phyloP scores from a whole-genome alignment of 176 grass and related monocot species.

The Juncus inflexus region DNA sequence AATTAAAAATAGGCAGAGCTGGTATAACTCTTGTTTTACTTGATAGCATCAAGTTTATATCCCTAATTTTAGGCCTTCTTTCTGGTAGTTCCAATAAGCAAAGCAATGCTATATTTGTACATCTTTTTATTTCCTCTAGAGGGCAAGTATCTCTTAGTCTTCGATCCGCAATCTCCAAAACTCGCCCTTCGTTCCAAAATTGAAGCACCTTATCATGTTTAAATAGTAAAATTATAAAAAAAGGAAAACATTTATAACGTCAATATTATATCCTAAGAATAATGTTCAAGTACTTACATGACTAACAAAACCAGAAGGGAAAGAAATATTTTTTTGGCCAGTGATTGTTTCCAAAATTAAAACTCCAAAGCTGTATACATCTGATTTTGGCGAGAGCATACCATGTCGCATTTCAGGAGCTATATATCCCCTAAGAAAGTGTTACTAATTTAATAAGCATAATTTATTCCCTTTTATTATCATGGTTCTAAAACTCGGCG shows the following conservation, averaged over 20 bases:
- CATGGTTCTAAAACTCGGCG: too few species aligned
- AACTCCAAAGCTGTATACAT: slow-evolving; percentile 10
- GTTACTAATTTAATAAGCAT: not conserved
- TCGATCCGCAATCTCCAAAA: not conserved
- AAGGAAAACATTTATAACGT: too few species aligned
- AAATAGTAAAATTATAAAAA: too few species aligned
- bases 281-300: not conserved
- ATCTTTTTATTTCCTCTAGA: slow-evolving; percentile 5
- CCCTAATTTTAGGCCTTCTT: not conserved
- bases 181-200: too few species aligned
- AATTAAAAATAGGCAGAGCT: not conserved
- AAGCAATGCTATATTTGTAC: slow-evolving; percentile 15
- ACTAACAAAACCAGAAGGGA: not conserved
- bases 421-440: not conserved
- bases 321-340: not conserved
- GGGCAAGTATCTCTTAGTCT: not conserved
- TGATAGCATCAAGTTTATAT: slow-evolving; percentile 9
- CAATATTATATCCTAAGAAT: too few species aligned
- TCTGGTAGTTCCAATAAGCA: slow-evolving; percentile 15
- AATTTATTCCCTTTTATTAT: too few species aligned
- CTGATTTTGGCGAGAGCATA: not conserved
- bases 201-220: too few species aligned
- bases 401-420: slow-evolving; percentile 1
- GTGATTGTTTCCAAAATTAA: not conserved
- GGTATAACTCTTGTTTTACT: not conserved